phyloP scores from a whole-genome alignment of 768 basidiomycete species.

The Suillus variegatus region DNA sequence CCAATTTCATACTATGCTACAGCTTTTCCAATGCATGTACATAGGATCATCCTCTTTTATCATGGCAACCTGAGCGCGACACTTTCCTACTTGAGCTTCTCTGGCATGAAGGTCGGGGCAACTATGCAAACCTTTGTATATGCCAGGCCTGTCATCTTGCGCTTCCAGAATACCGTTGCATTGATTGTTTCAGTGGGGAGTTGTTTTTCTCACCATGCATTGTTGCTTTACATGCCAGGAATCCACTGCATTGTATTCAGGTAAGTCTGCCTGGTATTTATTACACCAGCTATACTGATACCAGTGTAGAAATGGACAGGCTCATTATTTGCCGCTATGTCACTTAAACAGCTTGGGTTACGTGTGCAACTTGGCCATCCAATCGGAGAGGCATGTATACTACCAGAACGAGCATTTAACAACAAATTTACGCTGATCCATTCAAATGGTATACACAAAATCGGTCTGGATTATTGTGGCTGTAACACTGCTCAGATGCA shows the following conservation, averaged over 20 bases:
- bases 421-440: too few species aligned
- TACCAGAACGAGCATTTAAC: too few species aligned
- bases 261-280: not conserved
- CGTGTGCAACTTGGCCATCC: too few species aligned
- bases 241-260: slow-evolving; percentile 8
- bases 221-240: not conserved
- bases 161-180: slow-evolving; percentile 10
- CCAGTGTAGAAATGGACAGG: slow-evolving; percentile 21
- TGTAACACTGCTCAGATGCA: too few species aligned
- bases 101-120: slow-evolving; percentile 12
- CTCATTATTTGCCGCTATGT: slow-evolving; percentile 13
- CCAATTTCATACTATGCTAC: too few species aligned
- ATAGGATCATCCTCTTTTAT: slow-evolving; percentile 8
- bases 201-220: slow-evolving; percentile 8
- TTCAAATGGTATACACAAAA: too few species aligned
- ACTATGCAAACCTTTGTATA: not conserved
- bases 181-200: slow-evolving; percentile 13
- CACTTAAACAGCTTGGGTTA: slow-evolving; percentile 11
- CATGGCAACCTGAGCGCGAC: not conserved
- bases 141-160: not conserved
- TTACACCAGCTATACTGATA: not conserved
- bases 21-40: too few species aligned
- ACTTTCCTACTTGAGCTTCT: slow-evolving; percentile 19
- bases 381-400: too few species aligned
- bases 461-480: too few species aligned